phyloP scores from a whole-genome alignment of 2,329 filamentous ascomycete species.

The Achaetomium macrosporum region DNA sequence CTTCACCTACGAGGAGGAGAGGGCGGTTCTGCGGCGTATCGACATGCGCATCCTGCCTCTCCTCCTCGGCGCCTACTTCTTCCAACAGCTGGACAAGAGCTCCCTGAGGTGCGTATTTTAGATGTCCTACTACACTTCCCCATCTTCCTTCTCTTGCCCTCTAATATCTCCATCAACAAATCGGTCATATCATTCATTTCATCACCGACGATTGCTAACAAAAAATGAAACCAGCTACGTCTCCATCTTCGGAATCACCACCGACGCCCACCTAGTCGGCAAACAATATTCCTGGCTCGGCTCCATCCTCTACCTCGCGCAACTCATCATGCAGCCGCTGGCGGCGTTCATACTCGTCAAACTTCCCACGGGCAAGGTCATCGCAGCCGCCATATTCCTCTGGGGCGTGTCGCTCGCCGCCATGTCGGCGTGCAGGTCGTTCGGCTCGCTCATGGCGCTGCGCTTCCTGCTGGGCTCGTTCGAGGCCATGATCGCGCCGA shows the following conservation, averaged over 20 bases:
- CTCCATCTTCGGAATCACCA: conserved; percentile 43
- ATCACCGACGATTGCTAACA: too few species aligned
- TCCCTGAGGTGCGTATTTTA: conserved; percentile 29
- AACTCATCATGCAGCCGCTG: conserved; percentile 52
- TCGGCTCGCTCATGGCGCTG: conserved; percentile 39
- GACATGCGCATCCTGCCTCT: conserved; percentile 46
- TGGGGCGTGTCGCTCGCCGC: conserved; percentile 48
- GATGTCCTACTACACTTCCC: not conserved
- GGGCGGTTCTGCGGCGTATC: conserved; percentile 40
- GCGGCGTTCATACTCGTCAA: conserved; percentile 48
- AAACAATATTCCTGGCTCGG: conserved; percentile 53
- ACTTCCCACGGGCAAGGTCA: conserved; percentile 49
- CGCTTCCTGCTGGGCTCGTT: conserved; percentile 43
- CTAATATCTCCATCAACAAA: too few species aligned
- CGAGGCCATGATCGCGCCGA: conserved; percentile 45
- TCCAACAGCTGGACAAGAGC: conserved; percentile 51
- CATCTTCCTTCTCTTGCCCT: not conserved
- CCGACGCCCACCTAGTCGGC: conserved; percentile 42
- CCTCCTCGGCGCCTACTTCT: conserved; percentile 51
- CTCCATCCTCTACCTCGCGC: conserved; percentile 55
- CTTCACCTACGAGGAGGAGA: conserved; percentile 46
- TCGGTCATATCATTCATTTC: too few species aligned
- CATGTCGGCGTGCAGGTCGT: conserved; percentile 47
- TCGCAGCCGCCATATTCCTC: conserved; percentile 44
- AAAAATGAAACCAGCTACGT: conserved; percentile 31